Evolutionary conservation across 2,329 filamentous ascomycete genomes (phyloP).

Genomic region (Fusarium devonianum): DNA sequence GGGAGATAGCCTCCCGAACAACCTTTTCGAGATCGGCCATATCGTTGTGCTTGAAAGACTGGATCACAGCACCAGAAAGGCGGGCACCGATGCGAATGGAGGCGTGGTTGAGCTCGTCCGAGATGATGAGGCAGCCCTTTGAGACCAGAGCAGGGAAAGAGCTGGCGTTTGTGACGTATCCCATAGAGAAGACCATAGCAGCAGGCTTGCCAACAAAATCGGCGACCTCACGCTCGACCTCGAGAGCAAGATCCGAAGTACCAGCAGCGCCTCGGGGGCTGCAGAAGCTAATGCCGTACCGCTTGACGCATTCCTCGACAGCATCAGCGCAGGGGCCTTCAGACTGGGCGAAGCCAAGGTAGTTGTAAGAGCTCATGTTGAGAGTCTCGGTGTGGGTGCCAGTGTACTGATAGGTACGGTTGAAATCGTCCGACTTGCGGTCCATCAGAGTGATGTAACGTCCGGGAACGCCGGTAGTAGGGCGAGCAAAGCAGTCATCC

Average conservation of each 20-base stretch:
- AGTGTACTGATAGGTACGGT: slow-evolving; percentile 86
- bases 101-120: slow-evolving; percentile 96
- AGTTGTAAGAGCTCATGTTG: slow-evolving; percentile 99
- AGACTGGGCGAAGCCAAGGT: slow-evolving; percentile 96
- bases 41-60: slow-evolving; percentile 98
- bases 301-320: slow-evolving; percentile 83
- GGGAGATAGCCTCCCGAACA: slow-evolving; percentile 90
- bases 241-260: slow-evolving; percentile 84
- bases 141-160: slow-evolving; percentile 91
- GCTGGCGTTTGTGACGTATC: slow-evolving; percentile 93
- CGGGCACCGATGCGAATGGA: slow-evolving; percentile 96
- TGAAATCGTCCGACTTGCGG: slow-evolving; percentile 89
- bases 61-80: slow-evolving; percentile 92
- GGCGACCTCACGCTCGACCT: slow-evolving; percentile 90
- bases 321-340: slow-evolving; percentile 95
- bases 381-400: slow-evolving; percentile 93
- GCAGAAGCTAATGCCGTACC: slow-evolving; percentile 82
- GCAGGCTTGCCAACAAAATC: slow-evolving; percentile 92
- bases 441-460: slow-evolving; percentile 93
- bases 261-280: slow-evolving; percentile 85
- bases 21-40: slow-evolving; percentile 86
- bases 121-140: slow-evolving; percentile 93
- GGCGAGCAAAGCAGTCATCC: slow-evolving; percentile 94
- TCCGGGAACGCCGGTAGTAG: slow-evolving; percentile 91
- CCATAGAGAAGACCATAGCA: slow-evolving; percentile 98